These are phyloP conservation scores for Termitomyces sp. DNA, from an alignment of 768 basidiomycete genomes.

Conservation along the genomic window DNA sequence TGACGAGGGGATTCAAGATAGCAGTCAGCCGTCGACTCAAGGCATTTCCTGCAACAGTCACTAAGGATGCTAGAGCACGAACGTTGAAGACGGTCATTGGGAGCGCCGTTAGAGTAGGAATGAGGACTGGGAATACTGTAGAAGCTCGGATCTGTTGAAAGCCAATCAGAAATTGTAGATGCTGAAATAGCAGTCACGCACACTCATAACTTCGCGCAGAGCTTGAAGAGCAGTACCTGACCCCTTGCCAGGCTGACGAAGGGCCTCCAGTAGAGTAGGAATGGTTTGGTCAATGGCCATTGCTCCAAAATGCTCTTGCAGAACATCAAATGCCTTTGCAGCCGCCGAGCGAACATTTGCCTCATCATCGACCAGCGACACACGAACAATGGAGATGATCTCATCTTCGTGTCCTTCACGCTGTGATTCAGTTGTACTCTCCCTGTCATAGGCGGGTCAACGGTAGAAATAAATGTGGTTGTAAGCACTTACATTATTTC, in stretches of 20 bases:
- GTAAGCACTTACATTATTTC: conserved; percentile 72
- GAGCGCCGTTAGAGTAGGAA: conserved; percentile 85
- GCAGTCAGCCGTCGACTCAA: conserved; percentile 78
- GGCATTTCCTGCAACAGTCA: conserved; percentile 90
- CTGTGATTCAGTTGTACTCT: conserved; percentile 79
- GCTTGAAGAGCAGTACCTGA: conserved; percentile 97
- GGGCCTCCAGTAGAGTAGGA: conserved; percentile 89
- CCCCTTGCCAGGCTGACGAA: conserved; percentile 87
- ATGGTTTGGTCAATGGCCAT: conserved; percentile 97
- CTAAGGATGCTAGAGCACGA: conserved; percentile 83
- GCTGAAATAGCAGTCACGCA: conserved; percentile 34
- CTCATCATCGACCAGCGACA: conserved; percentile 86
- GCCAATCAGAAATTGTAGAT: neutral
- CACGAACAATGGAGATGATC: conserved; percentile 81
- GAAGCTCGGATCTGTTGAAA: conserved; percentile 76
- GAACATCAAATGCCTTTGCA: conserved; percentile 80
- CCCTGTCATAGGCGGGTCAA: conserved; percentile 38
- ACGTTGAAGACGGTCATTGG: conserved; percentile 97
- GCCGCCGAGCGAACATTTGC: conserved; percentile 84
- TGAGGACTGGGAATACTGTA: conserved; percentile 95
- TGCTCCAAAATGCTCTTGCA: conserved; percentile 89
- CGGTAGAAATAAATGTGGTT: neutral
- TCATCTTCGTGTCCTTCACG: conserved; percentile 86
- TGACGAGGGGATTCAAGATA: conserved; percentile 78
- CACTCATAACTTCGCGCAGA: conserved; percentile 90